These are phyloP conservation scores for Ascochyta rabiei DNA, from an alignment of 2,329 filamentous ascomycete species.

Conservation along the genomic window DNA sequence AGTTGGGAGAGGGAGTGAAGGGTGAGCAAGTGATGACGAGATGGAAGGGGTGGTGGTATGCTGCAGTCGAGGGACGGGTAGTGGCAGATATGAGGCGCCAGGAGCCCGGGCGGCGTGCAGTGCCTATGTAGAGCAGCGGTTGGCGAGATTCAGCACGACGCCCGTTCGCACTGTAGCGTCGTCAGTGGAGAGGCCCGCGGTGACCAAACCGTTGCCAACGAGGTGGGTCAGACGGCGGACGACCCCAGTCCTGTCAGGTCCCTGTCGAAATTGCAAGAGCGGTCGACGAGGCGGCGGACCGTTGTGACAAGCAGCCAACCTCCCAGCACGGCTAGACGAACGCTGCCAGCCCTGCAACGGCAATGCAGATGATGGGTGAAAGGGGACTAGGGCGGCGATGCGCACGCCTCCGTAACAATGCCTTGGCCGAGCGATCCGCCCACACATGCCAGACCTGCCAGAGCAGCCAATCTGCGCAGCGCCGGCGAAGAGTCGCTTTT, in stretches of 20 bases:
- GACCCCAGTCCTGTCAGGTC: slow-evolving; percentile 36
- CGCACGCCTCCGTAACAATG: slow-evolving; percentile 39
- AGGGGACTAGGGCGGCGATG: slow-evolving; percentile 39
- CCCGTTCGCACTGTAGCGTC: slow-evolving; percentile 42
- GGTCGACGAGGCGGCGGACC: slow-evolving; percentile 46
- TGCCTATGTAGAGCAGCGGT: slow-evolving; percentile 44
- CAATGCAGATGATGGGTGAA: slow-evolving; percentile 48
- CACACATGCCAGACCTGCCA: slow-evolving; percentile 40
- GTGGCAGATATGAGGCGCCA: slow-evolving; percentile 41
- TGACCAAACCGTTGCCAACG: slow-evolving; percentile 46
- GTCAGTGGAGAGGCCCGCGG: slow-evolving; percentile 34
- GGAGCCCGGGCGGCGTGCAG: slow-evolving; percentile 44
- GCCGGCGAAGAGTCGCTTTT: slow-evolving; percentile 49
- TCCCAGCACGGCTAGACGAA: slow-evolving; percentile 38
- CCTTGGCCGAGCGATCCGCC: slow-evolving; percentile 47
- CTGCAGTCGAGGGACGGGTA: slow-evolving; percentile 30
- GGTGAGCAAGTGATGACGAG: slow-evolving; percentile 25
- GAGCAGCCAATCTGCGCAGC: slow-evolving; percentile 45
- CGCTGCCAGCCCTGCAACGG: slow-evolving; percentile 47
- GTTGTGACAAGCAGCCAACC: slow-evolving; percentile 44
- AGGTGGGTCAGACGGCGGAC: slow-evolving; percentile 48
- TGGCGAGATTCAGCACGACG: slow-evolving; percentile 46
- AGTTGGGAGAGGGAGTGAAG: slow-evolving; percentile 19
- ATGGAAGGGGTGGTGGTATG: slow-evolving; percentile 17
- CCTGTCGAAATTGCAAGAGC: slow-evolving; percentile 47